A percentile compares a stretch with the other conserved stretches of the same genome.
These are phyloP conservation scores for Carex arenaria DNA, from an alignment of 202 grass and related monocot species.

Conservation along the genomic window DNA sequence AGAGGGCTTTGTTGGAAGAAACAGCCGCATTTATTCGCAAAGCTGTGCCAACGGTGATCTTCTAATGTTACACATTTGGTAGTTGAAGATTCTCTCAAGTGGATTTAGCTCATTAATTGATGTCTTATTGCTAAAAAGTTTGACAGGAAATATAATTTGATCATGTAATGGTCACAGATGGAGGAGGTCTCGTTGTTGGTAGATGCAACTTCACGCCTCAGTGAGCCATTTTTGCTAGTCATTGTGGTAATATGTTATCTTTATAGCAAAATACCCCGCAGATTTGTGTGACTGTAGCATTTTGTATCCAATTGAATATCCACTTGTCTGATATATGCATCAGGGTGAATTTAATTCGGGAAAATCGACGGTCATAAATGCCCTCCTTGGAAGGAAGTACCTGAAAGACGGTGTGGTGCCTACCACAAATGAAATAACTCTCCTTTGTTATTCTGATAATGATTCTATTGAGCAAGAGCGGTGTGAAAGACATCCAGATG, in stretches of 20 bases:
- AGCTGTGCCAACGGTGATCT: conserved; percentile 97
- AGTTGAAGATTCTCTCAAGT: conserved; percentile 75
- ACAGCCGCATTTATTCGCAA: conserved; percentile 64
- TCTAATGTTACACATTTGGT: conserved; percentile 99
- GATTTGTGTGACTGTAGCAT: conserved; percentile 11
- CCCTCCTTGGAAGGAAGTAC: conserved; percentile 81
- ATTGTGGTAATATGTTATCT: conserved; percentile 87
- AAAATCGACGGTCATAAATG: conserved; percentile 99
- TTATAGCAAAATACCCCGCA: conserved; percentile 33
- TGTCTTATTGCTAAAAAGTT: conserved; percentile 31
- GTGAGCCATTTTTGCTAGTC: conserved; percentile 99
- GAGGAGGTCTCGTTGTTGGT: conserved; percentile 87
- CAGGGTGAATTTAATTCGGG: conserved; percentile 99
- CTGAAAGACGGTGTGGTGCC: conserved; percentile 90
- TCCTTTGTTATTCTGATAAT: conserved; percentile 74
- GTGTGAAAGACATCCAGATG: conserved; percentile 86
- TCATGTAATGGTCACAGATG: conserved; percentile 69
- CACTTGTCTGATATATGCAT: neutral
- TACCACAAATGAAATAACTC: conserved; percentile 88
- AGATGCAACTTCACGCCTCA: conserved; percentile 87
- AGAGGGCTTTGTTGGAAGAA: conserved; percentile 66
- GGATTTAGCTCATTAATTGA: conserved; percentile 36
- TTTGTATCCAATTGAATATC: neutral
- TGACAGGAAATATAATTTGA: conserved; percentile 51
- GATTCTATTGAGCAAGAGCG: conserved; percentile 63